Conservation (phyloP, 2,329 filamentous ascomycete species). For the Didymellaceae sp. region DNA sequence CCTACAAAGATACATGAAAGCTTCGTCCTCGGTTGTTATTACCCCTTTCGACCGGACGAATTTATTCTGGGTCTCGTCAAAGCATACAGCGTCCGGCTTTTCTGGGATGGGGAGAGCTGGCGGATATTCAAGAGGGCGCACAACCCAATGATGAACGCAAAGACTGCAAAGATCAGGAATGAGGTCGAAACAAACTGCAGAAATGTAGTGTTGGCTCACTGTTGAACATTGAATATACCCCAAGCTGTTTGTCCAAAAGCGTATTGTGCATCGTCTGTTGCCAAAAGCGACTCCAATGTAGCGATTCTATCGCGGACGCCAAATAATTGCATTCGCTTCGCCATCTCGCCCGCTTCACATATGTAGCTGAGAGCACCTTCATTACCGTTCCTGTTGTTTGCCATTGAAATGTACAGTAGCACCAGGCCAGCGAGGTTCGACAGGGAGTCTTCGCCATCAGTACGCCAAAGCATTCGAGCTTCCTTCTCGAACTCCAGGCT, state of each 20-base stretch:
- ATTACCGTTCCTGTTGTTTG: background rate
- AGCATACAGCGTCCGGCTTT: background rate
- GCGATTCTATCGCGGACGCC: background rate
- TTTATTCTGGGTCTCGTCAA: background rate
- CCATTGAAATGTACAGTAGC: background rate
- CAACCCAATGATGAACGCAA: background rate
- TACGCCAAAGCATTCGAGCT: background rate
- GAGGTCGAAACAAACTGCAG: background rate
- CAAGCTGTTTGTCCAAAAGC: background rate
- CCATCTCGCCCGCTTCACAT: background rate
- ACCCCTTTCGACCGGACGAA: background rate
- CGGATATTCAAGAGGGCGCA: background rate
- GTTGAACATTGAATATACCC: background rate
- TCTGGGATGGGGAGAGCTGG: background rate
- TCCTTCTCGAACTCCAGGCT: background rate
- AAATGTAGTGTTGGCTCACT: background rate
- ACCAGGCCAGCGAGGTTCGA: background rate
- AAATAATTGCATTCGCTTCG: background rate
- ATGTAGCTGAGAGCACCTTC: background rate
- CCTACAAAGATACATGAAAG: background rate
- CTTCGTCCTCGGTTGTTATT: background rate
- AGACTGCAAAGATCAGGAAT: background rate
- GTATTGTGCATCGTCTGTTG: background rate
- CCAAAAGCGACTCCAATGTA: background rate
- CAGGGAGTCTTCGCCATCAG: background rate